Evolutionary conservation across 352 stramenopile genomes (phyloP).

Genomic region (Thalassiosira mediterranea): DNA sequence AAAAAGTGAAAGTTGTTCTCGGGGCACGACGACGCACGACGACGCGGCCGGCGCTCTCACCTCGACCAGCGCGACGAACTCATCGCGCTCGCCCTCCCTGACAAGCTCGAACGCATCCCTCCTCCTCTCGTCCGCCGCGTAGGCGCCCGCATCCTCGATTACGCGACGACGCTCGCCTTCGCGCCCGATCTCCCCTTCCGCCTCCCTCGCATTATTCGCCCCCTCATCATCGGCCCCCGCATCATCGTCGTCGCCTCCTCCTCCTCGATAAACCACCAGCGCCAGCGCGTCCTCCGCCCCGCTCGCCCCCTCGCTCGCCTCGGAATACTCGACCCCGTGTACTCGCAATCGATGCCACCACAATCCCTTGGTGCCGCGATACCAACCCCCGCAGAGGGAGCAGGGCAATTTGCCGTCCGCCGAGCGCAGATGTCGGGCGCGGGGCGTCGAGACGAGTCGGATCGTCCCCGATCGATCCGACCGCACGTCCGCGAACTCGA

Average conservation of each 20-base stretch:
- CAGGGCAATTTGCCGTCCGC: slow-evolving; percentile 65
- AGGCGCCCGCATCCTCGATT: too few relatives aligned
- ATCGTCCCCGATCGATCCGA: slow-evolving; percentile 65
- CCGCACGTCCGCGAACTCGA: slow-evolving; percentile 55
- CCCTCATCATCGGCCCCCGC: too few relatives aligned
- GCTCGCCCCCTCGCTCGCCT: slow-evolving; percentile 40
- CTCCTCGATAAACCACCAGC: slow-evolving; percentile 53
- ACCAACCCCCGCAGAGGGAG: slow-evolving; percentile 72
- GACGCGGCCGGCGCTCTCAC: too few relatives aligned
- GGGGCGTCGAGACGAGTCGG: slow-evolving; percentile 52
- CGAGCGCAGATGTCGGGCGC: slow-evolving; percentile 44
- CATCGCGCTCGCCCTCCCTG: slow-evolving; percentile 33
- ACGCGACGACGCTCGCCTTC: too few relatives aligned
- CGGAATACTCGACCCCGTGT: slow-evolving; percentile 62
- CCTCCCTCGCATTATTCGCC: too few relatives aligned
- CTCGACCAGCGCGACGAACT: slow-evolving; percentile 35
- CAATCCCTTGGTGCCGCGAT: slow-evolving; percentile 72
- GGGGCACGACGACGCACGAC: too few relatives aligned
- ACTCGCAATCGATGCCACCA: slow-evolving; percentile 76
- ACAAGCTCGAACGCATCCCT: slow-evolving; percentile 53
- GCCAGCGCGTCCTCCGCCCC: slow-evolving; percentile 38
- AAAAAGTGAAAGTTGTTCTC: neutral
- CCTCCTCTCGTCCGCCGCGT: too few relatives aligned
- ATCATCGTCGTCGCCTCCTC: neutral
- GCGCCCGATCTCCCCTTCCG: slow-evolving; percentile 7